Percentiles rank a stretch among this genome's conserved stretches.
phyloP scores from a whole-genome alignment of 169 alveolate genomes.

The Cytauxzoon felis region DNA sequence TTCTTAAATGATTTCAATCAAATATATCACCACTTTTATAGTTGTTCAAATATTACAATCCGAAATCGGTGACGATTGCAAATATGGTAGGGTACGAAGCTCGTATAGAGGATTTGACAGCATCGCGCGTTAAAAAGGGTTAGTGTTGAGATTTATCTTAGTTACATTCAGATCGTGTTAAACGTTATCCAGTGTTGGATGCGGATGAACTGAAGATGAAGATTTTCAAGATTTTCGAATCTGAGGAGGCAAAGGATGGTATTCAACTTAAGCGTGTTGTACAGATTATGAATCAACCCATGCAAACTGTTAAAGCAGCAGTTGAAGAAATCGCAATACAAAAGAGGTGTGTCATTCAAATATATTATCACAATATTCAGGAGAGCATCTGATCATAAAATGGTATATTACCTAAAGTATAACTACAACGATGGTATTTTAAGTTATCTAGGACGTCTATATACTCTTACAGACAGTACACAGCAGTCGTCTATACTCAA shows the following conservation, averaged over 20 bases:
- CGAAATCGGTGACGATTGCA: conserved; percentile 17
- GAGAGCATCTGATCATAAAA: conserved; percentile 48
- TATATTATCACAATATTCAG: background rate
- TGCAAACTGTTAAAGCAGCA: conserved; percentile 40
- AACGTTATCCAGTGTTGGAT: conserved; percentile 41
- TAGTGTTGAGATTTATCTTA: background rate
- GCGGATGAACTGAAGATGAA: conserved; percentile 58
- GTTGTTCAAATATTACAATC: conserved; percentile 63
- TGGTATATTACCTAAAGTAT: conserved; percentile 54
- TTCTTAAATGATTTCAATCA: too few relatives aligned
- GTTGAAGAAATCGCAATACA: conserved; percentile 56
- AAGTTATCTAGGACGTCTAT: too few relatives aligned
- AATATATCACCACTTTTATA: too few relatives aligned
- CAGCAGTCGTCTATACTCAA: too few relatives aligned
- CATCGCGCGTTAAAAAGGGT: background rate
- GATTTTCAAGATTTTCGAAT: conserved; percentile 53
- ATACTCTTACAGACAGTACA: too few relatives aligned
- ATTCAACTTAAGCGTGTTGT: conserved; percentile 54
- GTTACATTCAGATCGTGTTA: conserved; percentile 11
- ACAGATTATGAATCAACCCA: conserved; percentile 44
- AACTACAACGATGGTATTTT: conserved; percentile 40
- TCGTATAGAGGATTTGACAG: conserved; percentile 12
- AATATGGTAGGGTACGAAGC: conserved; percentile 1
- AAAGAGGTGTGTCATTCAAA: conserved; percentile 10
- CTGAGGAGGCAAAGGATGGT: conserved; percentile 61